These are phyloP conservation scores for Saksenaea oblongispora DNA, from an alignment of 371 early-diverging fungal genomes.

Conservation along the genomic window DNA sequence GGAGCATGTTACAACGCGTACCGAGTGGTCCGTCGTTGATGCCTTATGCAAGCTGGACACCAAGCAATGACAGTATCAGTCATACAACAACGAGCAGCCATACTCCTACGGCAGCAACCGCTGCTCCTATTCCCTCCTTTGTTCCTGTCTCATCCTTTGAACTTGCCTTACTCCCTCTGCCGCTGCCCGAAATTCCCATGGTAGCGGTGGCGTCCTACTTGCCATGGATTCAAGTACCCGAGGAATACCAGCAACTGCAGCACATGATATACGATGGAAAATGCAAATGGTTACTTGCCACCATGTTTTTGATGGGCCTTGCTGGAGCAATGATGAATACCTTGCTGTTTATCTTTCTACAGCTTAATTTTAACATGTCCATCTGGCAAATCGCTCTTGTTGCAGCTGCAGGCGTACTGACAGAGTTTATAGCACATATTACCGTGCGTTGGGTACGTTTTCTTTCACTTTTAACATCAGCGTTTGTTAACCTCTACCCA, in stretches of 20 bases:
- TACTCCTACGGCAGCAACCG: conserved; percentile 12
- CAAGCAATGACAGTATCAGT: conserved; percentile 19
- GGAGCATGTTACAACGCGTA: conserved; percentile 34
- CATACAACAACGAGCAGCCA: neutral
- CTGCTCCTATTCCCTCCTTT: conserved; percentile 3
- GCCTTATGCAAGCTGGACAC: conserved; percentile 9
- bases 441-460: conserved; percentile 28
- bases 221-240: neutral
- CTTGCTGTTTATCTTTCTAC: conserved; percentile 31
- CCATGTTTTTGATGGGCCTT: conserved; percentile 29
- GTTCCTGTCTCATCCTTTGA: conserved; percentile 28
- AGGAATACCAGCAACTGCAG: conserved; percentile 1
- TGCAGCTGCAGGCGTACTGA: conserved; percentile 15
- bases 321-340: conserved; percentile 27
- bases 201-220: conserved; percentile 13
- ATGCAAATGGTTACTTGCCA: conserved; percentile 19
- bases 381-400: conserved; percentile 21
- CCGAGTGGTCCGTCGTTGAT: conserved; percentile 11
- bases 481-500: no score
- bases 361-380: conserved; percentile 23
- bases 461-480: no score
- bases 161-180: conserved; percentile 30
- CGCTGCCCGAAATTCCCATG: conserved; percentile 30
- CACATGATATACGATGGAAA: conserved; percentile 15
- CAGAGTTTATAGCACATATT: conserved; percentile 19